Evolutionary conservation across 2,329 filamentous ascomycete genomes (phyloP), one percentile per base, ranked within the genome.

Genomic region (Samsoniella hepiali): DNA sequence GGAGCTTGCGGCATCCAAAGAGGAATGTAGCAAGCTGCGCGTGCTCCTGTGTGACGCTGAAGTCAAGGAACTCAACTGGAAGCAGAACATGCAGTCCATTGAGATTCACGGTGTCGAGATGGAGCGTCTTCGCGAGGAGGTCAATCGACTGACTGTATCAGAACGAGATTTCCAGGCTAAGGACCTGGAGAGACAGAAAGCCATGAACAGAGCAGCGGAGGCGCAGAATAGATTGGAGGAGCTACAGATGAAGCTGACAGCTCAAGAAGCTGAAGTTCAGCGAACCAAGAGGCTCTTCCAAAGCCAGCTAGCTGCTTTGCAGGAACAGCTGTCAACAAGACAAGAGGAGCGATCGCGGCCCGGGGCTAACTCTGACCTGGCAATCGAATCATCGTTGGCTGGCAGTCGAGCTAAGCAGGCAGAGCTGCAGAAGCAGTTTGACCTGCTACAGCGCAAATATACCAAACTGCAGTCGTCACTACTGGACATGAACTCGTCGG

Each of bases 41-140:
- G 81, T 82, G 66, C 78, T 91, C 5, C 81, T 94, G 0, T 86
- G 88, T 44, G 84, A 86, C 38, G 85, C 84, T 0, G 91, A 95
- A 74, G 85, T 88, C 6, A 85, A 86, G 64, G 89, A 91, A 69
- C 74, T 89, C 38, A 81, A 81, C 61, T 81, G 84, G 63, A 82
- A 85, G 65, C 88, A 91, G 69, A 84, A 86, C 62, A 78, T 88
- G 67, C 82, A 88, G 68, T 83, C 85, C 11, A 81, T 88, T 40
- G 84, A 90, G 69, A 81, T 84, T 17, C 84, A 85, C 58, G 78
- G 84, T 3, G 81, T 82, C 56, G 86, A 91, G 68, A 76, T 90
- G 54, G 82, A 86, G 64, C 77, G 80, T 40, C 76, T 91, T 17
- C 83, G 82, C 63, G 76, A 76, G 1, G 84, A 90, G 67, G 81